A percentile compares a stretch with the other conserved stretches of the same genome.
phyloP scores from a whole-genome alignment of 2,329 filamentous ascomycete genomes.

The Beauveria medogensis region DNA sequence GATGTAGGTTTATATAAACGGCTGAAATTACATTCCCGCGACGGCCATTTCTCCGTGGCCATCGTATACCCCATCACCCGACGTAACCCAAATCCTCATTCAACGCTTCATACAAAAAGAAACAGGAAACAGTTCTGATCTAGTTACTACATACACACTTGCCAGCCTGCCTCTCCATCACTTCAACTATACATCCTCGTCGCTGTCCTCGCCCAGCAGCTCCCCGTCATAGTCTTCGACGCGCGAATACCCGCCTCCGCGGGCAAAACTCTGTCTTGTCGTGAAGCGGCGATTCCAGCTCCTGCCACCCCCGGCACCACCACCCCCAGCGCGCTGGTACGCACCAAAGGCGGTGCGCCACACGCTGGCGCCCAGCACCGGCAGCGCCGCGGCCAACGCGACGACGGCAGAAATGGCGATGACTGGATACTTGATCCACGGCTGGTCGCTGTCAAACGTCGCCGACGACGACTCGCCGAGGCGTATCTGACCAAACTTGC shows the following conservation, averaged over 20 bases:
- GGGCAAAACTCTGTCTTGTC: constrained; percentile 80
- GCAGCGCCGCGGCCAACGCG: constrained; percentile 53
- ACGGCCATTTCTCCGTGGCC: background rate
- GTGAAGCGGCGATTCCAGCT: constrained; percentile 66
- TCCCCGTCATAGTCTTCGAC: constrained; percentile 94
- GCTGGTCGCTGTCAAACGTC: constrained; percentile 58
- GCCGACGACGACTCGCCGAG: constrained; percentile 59
- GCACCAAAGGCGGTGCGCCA: constrained; percentile 57
- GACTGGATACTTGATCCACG: constrained; percentile 77
- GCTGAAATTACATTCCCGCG: background rate
- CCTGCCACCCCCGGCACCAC: constrained; percentile 33
- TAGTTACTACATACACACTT: background rate
- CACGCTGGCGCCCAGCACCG: constrained; percentile 62
- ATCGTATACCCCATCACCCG: background rate
- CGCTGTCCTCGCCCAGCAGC: constrained; percentile 84
- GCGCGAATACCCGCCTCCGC: constrained; percentile 78
- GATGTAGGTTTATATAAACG: too few species aligned
- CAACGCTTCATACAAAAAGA: constrained; percentile 9
- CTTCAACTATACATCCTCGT: constrained; percentile 60
- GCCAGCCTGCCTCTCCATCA: background rate
- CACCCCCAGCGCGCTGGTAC: constrained; percentile 40
- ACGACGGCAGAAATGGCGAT: constrained; percentile 59
- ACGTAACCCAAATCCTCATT: background rate
- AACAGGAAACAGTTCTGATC: background rate
- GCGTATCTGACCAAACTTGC: constrained; percentile 86